phyloP scores from a whole-genome alignment of 2,329 filamentous ascomycete genomes.

The Phoma sp. region DNA sequence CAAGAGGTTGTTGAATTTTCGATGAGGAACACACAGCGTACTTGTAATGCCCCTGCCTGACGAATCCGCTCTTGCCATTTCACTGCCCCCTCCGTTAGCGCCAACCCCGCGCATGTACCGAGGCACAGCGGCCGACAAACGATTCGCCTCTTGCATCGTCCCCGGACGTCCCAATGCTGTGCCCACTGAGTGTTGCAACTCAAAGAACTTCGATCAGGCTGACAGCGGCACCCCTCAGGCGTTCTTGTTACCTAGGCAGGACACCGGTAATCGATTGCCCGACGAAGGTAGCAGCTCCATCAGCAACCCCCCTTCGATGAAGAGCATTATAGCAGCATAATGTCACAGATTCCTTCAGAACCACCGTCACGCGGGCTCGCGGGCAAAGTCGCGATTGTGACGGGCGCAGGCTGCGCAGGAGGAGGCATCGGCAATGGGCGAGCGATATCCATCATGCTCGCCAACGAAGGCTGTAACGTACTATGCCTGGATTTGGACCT shows the following conservation, averaged over 20 bases:
- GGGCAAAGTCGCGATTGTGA: conserved; percentile 61
- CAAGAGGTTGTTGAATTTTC: neutral
- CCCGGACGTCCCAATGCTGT: neutral
- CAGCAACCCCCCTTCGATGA: neutral
- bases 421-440: conserved; percentile 68
- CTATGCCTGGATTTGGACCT: conserved; percentile 64
- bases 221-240: neutral
- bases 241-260: neutral
- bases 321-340: neutral
- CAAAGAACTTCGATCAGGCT: too few relatives aligned
- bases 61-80: neutral
- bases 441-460: conserved; percentile 64
- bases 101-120: conserved; percentile 16
- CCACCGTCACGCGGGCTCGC: conserved; percentile 50
- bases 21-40: neutral
- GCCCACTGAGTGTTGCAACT: neutral
- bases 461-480: conserved; percentile 64
- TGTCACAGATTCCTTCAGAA: conserved; percentile 23
- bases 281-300: neutral
- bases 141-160: neutral
- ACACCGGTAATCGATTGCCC: neutral
- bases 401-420: conserved; percentile 63
- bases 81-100: conserved; percentile 18
- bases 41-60: neutral
- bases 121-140: conserved; percentile 8